phyloP scores from a whole-genome alignment of 2,329 filamentous ascomycete genomes.

The Hypoxylon sp. region DNA sequence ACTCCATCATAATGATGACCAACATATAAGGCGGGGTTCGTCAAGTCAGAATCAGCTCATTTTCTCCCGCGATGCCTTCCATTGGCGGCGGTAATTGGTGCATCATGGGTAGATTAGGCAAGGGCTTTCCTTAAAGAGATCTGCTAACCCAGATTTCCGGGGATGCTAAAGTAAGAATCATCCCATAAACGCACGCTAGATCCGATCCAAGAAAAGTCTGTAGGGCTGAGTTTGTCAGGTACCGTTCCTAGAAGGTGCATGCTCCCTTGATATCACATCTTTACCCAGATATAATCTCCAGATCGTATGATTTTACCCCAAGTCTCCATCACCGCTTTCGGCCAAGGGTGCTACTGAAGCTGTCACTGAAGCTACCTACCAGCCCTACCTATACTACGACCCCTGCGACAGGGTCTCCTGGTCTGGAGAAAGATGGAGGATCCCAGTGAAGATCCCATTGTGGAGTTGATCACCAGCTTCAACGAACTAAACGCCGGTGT shows the following conservation, averaged over 20 bases:
- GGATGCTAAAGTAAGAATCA: conserved; percentile 26
- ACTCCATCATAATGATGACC: conserved; percentile 38
- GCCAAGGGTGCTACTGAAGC: background rate
- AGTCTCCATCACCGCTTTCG: conserved; percentile 16
- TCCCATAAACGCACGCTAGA: conserved; percentile 24
- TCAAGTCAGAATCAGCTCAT: conserved; percentile 43
- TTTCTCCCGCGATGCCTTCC: conserved; percentile 41
- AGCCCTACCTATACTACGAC: conserved; percentile 2
- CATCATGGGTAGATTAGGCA: conserved; percentile 35
- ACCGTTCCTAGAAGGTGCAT: conserved; percentile 5
- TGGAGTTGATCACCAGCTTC: conserved; percentile 74
- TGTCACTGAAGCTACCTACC: background rate
- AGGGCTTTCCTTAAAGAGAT: conserved; percentile 37
- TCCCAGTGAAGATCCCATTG: conserved; percentile 56
- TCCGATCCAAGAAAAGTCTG: conserved; percentile 19
- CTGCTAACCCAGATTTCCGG: conserved; percentile 29
- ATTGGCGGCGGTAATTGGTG: conserved; percentile 41
- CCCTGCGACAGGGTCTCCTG: conserved; percentile 6
- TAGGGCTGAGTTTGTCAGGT: conserved; percentile 30
- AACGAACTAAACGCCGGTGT: conserved; percentile 75
- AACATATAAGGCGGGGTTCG: conserved; percentile 34
- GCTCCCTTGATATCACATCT: conserved; percentile 18
- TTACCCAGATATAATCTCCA: background rate
- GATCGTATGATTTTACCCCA: conserved; percentile 4
- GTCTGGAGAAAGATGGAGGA: conserved; percentile 26